phyloP scores from a whole-genome alignment of 805 yeast species.

The Hermanozyma aechmeae region DNA sequence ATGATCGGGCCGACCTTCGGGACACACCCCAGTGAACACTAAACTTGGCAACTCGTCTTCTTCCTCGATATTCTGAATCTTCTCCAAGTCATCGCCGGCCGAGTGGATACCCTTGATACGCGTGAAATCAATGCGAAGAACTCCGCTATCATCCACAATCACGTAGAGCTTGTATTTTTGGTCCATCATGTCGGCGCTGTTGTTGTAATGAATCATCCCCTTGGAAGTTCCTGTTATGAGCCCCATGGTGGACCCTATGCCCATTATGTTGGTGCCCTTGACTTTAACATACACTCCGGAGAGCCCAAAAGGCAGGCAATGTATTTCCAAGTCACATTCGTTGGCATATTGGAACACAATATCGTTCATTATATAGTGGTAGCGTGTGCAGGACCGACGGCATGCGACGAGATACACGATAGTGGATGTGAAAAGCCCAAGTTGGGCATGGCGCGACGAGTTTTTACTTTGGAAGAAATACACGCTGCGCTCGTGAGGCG shows the following conservation, averaged over 20 bases:
- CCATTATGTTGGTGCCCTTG: constrained; percentile 39
- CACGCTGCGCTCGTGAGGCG: too few species aligned
- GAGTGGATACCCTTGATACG: constrained; percentile 30
- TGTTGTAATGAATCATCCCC: constrained; percentile 41
- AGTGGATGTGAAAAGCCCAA: too few species aligned
- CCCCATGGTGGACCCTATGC: constrained; percentile 50
- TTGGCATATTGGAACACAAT: constrained; percentile 34
- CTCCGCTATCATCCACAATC: constrained; percentile 35
- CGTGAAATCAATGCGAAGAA: constrained; percentile 42
- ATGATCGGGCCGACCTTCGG: constrained; percentile 43
- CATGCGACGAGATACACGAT: too few species aligned
- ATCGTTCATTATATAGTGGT: constrained; percentile 1
- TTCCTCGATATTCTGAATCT: constrained; percentile 10
- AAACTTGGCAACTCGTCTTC: constrained; percentile 37
- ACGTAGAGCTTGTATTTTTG: constrained; percentile 43
- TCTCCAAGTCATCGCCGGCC: constrained; percentile 15
- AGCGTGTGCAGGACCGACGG: neutral
- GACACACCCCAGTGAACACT: constrained; percentile 42
- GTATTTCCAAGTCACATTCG: constrained; percentile 44
- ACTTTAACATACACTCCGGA: constrained; percentile 42
- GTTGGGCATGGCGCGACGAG: too few species aligned
- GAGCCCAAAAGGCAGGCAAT: constrained; percentile 49
- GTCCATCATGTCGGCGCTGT: constrained; percentile 34
- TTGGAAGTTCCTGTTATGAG: constrained; percentile 42
- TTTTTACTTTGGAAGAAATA: too few species aligned